Conservation (phyloP, 352 stramenopile genomes). For the Plasmopara viticola region DNA sequence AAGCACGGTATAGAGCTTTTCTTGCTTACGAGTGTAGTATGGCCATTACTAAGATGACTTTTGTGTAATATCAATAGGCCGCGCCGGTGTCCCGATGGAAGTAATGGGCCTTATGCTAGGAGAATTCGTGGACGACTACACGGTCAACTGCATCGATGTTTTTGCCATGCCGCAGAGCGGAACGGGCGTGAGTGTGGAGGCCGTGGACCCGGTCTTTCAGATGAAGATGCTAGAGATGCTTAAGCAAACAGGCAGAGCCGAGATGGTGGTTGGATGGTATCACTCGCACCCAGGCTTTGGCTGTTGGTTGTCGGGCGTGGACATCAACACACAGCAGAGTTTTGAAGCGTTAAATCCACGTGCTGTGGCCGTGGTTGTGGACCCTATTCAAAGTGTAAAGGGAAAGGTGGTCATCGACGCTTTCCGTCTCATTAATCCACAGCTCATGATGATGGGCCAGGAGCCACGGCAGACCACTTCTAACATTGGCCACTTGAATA, state of each 20-base stretch:
- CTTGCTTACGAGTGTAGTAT: not conserved
- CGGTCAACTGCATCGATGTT: constrained; percentile 99
- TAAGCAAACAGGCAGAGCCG: constrained; percentile 94
- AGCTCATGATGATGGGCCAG: constrained; percentile 98
- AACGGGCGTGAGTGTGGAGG: constrained; percentile 94
- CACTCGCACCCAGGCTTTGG: constrained; percentile 99
- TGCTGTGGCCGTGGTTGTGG: constrained; percentile 97
- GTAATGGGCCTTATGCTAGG: constrained; percentile 99
- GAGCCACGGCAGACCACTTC: constrained; percentile 97
- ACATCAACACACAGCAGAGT: constrained; percentile 99
- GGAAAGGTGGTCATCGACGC: constrained; percentile 99
- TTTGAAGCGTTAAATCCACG: constrained; percentile 98
- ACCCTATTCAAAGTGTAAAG: constrained; percentile 99
- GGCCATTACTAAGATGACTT: constrained; percentile 6
- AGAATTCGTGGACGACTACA: constrained; percentile 99
- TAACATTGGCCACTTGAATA: constrained; percentile 99
- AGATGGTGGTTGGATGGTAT: constrained; percentile 98
- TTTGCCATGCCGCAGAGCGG: constrained; percentile 99
- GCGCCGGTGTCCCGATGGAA: constrained; percentile 99
- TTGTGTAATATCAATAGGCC: constrained; percentile 31
- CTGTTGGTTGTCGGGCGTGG: constrained; percentile 99
- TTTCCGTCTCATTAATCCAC: constrained; percentile 98
- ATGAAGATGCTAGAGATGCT: constrained; percentile 99
- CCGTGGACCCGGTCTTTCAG: constrained; percentile 99
- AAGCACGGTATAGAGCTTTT: constrained; percentile 89